A percentile compares a stretch with the other conserved stretches of the same genome.
phyloP scores from a whole-genome alignment of 2,329 filamentous ascomycete species.

The Nigrospora sphaerica region DNA sequence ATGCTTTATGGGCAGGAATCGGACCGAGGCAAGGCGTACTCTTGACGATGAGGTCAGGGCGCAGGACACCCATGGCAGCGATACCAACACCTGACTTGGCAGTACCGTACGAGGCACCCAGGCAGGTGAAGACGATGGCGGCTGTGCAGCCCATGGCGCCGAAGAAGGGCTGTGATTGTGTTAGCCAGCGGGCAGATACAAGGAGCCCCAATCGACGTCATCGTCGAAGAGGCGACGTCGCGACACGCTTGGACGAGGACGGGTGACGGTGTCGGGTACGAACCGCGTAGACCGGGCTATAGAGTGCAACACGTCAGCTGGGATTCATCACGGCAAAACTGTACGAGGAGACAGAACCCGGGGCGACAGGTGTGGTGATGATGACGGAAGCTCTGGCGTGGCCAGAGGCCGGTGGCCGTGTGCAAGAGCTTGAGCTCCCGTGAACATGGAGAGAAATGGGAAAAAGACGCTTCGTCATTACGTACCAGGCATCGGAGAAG shows the following conservation, averaged over 20 bases:
- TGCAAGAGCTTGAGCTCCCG: neutral
- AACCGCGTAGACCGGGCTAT: constrained; percentile 96
- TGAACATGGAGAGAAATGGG: constrained; percentile 4
- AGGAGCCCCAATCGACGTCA: neutral
- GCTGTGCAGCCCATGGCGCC: constrained; percentile 81
- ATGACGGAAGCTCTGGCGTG: constrained; percentile 9
- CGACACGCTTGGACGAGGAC: neutral
- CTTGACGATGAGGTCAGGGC: constrained; percentile 98
- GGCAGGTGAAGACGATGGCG: constrained; percentile 93
- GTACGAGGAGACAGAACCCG: neutral
- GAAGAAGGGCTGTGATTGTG: constrained; percentile 56
- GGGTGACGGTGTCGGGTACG: constrained; percentile 43
- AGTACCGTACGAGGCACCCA: constrained; percentile 95
- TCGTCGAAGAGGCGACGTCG: constrained; percentile 2
- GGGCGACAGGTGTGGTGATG: neutral
- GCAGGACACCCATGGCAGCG: constrained; percentile 93
- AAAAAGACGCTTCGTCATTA: constrained; percentile 17
- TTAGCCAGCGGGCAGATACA: neutral
- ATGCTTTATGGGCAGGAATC: neutral
- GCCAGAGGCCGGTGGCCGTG: constrained; percentile 10
- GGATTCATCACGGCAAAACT: too few relatives aligned
- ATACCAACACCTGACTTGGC: constrained; percentile 99
- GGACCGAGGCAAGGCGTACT: constrained; percentile 53
- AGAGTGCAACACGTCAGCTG: constrained; percentile 16
- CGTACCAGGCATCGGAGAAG: constrained; percentile 25